These are phyloP conservation scores for Aureobasidium zeae DNA, from an alignment of 2,329 filamentous ascomycete genomes.

Conservation along the genomic window DNA sequence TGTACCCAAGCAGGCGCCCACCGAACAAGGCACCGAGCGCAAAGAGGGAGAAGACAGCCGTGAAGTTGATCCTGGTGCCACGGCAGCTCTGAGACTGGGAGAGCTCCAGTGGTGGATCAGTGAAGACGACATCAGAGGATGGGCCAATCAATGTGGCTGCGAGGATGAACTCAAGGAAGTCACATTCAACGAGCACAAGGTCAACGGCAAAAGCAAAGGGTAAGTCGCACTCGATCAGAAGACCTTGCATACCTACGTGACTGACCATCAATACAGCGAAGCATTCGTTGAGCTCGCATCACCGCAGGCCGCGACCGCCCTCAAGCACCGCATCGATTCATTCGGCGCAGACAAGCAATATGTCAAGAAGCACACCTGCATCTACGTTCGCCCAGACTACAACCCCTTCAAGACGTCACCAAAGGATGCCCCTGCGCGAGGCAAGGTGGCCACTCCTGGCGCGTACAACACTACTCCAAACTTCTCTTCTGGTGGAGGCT, in stretches of 20 bases:
- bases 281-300: constrained; percentile 79
- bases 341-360: constrained; percentile 48
- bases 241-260: constrained; percentile 3
- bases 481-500: constrained; percentile 46
- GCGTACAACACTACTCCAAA: constrained; percentile 31
- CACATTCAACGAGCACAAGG: constrained; percentile 96
- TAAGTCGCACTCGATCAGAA: constrained; percentile 37
- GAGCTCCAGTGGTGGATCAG: constrained; percentile 96
- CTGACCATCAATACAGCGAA: constrained; percentile 38
- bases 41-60: constrained; percentile 49
- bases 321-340: constrained; percentile 71
- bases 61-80: constrained; percentile 48
- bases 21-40: constrained; percentile 52
- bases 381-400: constrained; percentile 64
- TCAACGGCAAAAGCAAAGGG: constrained; percentile 98
- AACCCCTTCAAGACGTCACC: constrained; percentile 89
- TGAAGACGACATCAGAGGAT: constrained; percentile 87
- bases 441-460: constrained; percentile 45
- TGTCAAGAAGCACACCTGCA: constrained; percentile 58
- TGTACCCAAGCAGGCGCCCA: constrained; percentile 34
- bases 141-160: constrained; percentile 67
- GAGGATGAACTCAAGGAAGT: constrained; percentile 85
- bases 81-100: constrained; percentile 69
- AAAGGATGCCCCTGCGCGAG: constrained; percentile 70
- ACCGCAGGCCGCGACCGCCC: constrained; percentile 73